These are phyloP conservation scores for Epichloe amarillans DNA, from an alignment of 2,329 filamentous ascomycete genomes.

Conservation along the genomic window DNA sequence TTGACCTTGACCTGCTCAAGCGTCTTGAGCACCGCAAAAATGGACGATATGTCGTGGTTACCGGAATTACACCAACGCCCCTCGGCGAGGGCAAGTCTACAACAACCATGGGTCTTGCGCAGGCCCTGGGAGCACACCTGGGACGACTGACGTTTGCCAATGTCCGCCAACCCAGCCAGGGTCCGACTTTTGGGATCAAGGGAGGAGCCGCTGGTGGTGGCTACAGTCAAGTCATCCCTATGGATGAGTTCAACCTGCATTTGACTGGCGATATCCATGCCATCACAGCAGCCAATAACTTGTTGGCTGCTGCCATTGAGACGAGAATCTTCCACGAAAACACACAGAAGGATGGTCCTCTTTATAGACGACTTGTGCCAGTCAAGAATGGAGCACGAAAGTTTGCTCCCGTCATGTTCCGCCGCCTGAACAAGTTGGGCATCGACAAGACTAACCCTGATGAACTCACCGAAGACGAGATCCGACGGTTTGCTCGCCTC, in stretches of 20 bases:
- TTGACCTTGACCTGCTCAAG: conserved; percentile 69
- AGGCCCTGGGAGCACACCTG: conserved; percentile 81
- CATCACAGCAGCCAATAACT: conserved; percentile 92
- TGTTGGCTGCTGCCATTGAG: conserved; percentile 90
- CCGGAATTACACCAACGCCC: conserved; percentile 91
- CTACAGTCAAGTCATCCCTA: conserved; percentile 97
- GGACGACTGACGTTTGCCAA: conserved; percentile 88
- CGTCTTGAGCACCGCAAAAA: conserved; percentile 77
- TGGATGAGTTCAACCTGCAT: conserved; percentile 99
- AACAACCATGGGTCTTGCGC: conserved; percentile 88
- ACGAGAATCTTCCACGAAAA: conserved; percentile 97
- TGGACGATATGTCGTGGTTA: conserved; percentile 83
- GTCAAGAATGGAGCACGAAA: conserved; percentile 77
- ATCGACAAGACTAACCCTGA: conserved; percentile 92
- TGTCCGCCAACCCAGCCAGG: conserved; percentile 91
- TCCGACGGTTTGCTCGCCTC: conserved; percentile 74
- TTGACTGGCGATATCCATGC: conserved; percentile 96
- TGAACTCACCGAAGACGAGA: conserved; percentile 81
- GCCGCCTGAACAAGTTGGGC: conserved; percentile 84
- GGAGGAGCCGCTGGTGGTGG: conserved; percentile 93
- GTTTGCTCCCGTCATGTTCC: conserved; percentile 85
- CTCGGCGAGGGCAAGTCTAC: conserved; percentile 97
- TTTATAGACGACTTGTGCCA: conserved; percentile 81
- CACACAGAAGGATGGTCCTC: conserved; percentile 78
- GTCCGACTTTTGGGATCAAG: conserved; percentile 98